Percentiles rank a stretch among this genome's conserved stretches.
Conservation (phyloP, 805 yeast genomes). For the Hanseniaspora osmophila region DNA sequence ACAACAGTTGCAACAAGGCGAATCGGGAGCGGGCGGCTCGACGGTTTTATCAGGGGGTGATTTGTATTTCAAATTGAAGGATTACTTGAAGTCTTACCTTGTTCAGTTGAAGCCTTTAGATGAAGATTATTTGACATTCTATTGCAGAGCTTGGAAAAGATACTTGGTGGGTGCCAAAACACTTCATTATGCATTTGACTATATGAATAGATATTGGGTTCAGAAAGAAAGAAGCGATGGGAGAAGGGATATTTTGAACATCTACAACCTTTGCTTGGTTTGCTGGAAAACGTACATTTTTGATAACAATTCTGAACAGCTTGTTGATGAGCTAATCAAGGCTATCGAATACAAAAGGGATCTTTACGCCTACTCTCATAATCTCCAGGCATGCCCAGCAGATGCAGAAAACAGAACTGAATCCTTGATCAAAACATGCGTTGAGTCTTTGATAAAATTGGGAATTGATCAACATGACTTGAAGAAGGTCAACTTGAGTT, state of each 20-base stretch:
- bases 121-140: conserved; percentile 53
- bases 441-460: conserved; percentile 73
- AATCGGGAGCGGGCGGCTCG: conserved; percentile 6
- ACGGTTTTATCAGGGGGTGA: conserved; percentile 72
- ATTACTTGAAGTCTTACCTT: conserved; percentile 51
- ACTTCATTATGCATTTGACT: conserved; percentile 84
- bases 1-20: not conserved
- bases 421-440: conserved; percentile 55
- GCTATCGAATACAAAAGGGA: conserved; percentile 69
- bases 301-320: conserved; percentile 39
- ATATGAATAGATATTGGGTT: conserved; percentile 95
- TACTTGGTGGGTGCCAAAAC: conserved; percentile 84
- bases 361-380: conserved; percentile 24
- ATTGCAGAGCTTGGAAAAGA: conserved; percentile 79
- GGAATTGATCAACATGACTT: conserved; percentile 87
- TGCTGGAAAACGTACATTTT: conserved; percentile 84
- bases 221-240: conserved; percentile 92
- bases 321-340: conserved; percentile 60
- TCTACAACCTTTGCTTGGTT: conserved; percentile 72
- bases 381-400: too few species aligned
- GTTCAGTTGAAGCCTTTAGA: conserved; percentile 33
- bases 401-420: conserved; percentile 27
- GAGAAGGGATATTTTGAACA: conserved; percentile 76
- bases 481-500: conserved; percentile 69
- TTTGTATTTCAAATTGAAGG: conserved; percentile 57